Evolutionary conservation across 148 eudicot genomes (phyloP), one percentile per base, ranked within the genome.

Genomic region (Tetragonia tetragonoides): DNA sequence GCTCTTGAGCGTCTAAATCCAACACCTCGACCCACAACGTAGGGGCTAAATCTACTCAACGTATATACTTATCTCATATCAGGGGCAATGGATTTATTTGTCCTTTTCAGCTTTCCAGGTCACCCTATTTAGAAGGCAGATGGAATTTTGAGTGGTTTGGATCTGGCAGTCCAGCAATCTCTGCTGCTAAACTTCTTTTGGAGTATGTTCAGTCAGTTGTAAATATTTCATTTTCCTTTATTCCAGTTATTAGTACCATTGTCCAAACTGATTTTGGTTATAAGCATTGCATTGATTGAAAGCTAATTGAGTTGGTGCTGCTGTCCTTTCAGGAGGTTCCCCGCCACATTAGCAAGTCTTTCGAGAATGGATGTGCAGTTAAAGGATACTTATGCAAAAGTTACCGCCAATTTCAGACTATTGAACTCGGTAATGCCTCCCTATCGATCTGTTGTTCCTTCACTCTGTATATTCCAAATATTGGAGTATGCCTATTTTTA

Each of bases 121-220:
- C 97, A n/a, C 95, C 98, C 40, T 88, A 70, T 85, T 77, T 94
- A 71, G 97, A 92, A 84, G 98, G 98, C 68, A 83, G 77, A 64
- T 94, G 98, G 98, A 91, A 88, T 78, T 89, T 94, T 75, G 92
- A 92, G 82, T 94, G 95, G 93, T 86, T 94, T 83, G 95, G 95
- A 64, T 80, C 95, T 57, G 89, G 91, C 72, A 89, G 86, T 84
- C 91, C 93, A 15, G 95, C 89, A 60, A 70, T 90, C 15, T 57
- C 83, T 84, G 89, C 87, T 75, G 89, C 88, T 82, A 85, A 75
- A 51, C 77, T 89, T 34, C 9, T 87, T 68, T 83, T 87, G 78
- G 91, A 83, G 98, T 94, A 88, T 83, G 95, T 77, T 69, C 64
- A 79, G 23, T 68, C 62, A 70, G 44, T 63, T 81, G 84, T 20